phyloP scores from a whole-genome alignment of 2,329 filamentous ascomycete species.

The Spiromastix sp. region DNA sequence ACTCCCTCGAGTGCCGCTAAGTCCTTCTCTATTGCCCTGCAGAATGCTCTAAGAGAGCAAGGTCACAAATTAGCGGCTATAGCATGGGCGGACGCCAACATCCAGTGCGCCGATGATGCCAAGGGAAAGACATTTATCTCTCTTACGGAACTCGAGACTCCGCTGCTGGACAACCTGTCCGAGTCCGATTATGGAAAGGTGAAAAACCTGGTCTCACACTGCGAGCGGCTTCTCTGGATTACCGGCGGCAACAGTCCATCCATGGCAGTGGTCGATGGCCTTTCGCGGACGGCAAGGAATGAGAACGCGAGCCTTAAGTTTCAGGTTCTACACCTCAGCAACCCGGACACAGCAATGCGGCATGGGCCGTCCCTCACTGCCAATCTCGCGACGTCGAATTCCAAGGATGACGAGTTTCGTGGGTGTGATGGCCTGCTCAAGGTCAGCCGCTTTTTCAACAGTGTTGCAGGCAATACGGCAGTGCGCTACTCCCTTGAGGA shows the following conservation, averaged over 20 bases:
- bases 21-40: background rate
- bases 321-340: constrained; percentile 3
- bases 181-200: constrained; percentile 1
- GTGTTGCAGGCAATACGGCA: constrained; percentile 13
- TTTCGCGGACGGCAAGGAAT: background rate
- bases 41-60: background rate
- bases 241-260: background rate
- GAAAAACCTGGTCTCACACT: background rate
- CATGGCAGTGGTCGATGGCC: background rate
- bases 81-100: background rate
- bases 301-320: constrained; percentile 2
- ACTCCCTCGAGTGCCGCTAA: background rate
- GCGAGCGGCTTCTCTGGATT: constrained; percentile 4
- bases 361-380: background rate
- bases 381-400: background rate
- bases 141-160: constrained; percentile 1
- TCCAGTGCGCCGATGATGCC: background rate
- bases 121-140: constrained; percentile 4
- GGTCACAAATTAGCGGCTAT: background rate
- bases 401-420: constrained; percentile 12
- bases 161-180: constrained; percentile 1
- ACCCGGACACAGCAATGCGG: background rate
- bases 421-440: constrained; percentile 14
- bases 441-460: constrained; percentile 15
- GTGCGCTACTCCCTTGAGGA: constrained; percentile 11